phyloP scores from a whole-genome alignment of 495 filamentous ascomycete species.

The Astrothelium macrocarpum region DNA sequence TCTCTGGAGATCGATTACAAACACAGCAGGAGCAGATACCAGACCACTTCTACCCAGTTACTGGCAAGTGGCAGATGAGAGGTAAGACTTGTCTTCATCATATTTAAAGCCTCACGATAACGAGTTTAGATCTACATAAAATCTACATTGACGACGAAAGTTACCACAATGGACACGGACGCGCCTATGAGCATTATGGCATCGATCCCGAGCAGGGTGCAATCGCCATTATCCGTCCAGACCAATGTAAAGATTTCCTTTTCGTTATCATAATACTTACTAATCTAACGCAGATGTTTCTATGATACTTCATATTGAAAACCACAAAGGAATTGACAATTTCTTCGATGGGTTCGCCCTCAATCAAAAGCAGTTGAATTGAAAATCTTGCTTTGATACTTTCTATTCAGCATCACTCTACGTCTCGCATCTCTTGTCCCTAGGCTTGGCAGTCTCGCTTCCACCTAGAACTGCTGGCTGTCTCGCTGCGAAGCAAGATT shows the following conservation, averaged over 20 bases:
- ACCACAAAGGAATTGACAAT: neutral
- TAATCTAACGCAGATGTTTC: neutral
- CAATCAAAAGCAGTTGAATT: neutral
- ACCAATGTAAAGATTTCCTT: neutral
- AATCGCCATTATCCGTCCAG: conserved; percentile 4
- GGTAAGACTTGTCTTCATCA: conserved; percentile 30
- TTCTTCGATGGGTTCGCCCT: neutral
- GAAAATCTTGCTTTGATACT: too few species aligned
- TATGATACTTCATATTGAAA: neutral
- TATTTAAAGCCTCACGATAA: neutral
- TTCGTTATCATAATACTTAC: neutral
- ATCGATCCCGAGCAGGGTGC: conserved; percentile 42
- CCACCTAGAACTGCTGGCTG: too few species aligned
- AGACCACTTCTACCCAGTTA: conserved; percentile 46
- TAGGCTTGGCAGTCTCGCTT: too few species aligned
- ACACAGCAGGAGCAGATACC: conserved; percentile 53
- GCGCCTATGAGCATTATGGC: conserved; percentile 52
- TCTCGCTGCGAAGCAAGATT: too few species aligned
- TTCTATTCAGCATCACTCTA: too few species aligned
- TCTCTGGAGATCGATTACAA: conserved; percentile 41
- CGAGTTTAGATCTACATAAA: conserved; percentile 24
- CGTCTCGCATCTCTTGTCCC: too few species aligned
- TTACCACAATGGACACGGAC: conserved; percentile 48
- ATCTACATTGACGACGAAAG: conserved; percentile 55
- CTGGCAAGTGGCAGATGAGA: conserved; percentile 50